A percentile compares a stretch with the other conserved stretches of the same genome.
phyloP scores from a whole-genome alignment of 2,329 filamentous ascomycete genomes.

The Elsinoe necatrix region DNA sequence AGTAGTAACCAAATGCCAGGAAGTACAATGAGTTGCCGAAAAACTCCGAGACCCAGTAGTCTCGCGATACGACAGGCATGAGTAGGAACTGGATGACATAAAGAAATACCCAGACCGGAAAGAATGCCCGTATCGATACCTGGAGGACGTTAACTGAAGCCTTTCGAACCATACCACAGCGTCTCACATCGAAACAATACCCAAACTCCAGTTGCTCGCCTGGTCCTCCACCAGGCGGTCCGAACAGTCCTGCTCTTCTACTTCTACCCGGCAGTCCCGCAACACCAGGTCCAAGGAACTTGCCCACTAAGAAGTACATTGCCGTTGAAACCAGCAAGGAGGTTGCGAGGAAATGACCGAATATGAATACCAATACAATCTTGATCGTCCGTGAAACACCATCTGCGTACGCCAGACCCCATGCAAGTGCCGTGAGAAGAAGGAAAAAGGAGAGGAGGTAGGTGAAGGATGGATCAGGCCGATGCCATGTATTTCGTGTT shows the following conservation, averaged over 20 bases:
- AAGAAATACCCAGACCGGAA: constrained; percentile 58
- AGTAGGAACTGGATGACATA: constrained; percentile 60
- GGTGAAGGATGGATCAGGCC: constrained; percentile 60
- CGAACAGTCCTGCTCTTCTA: constrained; percentile 50
- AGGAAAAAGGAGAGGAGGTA: constrained; percentile 61
- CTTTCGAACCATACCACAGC: neutral
- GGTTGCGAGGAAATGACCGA: constrained; percentile 53
- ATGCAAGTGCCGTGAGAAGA: constrained; percentile 44
- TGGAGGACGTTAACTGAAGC: constrained; percentile 22
- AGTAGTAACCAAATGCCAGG: constrained; percentile 58
- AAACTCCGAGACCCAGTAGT: constrained; percentile 50
- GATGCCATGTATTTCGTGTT: constrained; percentile 63
- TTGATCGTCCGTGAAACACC: constrained; percentile 36
- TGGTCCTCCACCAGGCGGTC: constrained; percentile 42
- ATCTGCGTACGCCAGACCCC: constrained; percentile 50
- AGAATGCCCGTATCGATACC: constrained; percentile 58
- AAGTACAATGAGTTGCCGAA: constrained; percentile 59
- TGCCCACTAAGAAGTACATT: constrained; percentile 57
- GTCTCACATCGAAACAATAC: constrained; percentile 59
- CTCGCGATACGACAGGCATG: constrained; percentile 50
- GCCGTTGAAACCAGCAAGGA: constrained; percentile 52
- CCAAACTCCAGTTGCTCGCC: constrained; percentile 57
- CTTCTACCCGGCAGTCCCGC: constrained; percentile 44
- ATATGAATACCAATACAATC: constrained; percentile 42
- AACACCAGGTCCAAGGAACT: constrained; percentile 51